phyloP scores from a whole-genome alignment of 1,284 basidiomycete species.

The Leccinum solheimii region DNA sequence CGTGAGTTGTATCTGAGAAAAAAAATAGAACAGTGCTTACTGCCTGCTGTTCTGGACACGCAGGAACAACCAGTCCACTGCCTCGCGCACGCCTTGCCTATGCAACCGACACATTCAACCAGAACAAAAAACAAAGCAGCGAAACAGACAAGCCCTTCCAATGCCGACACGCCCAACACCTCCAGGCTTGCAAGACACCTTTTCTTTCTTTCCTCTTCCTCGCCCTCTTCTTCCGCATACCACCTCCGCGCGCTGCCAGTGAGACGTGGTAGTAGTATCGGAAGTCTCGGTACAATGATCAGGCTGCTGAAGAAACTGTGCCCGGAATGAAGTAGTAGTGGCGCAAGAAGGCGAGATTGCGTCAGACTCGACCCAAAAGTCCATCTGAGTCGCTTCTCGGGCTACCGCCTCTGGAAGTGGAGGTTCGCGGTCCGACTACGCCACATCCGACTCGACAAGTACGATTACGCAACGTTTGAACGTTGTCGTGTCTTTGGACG shows the following conservation, averaged over 20 bases:
- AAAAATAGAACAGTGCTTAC: slow-evolving; percentile 26
- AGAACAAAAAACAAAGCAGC: neutral
- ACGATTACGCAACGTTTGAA: slow-evolving; percentile 25
- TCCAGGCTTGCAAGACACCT: slow-evolving; percentile 82
- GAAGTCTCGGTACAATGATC: slow-evolving; percentile 21
- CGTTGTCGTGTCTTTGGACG: slow-evolving; percentile 25
- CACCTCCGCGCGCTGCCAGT: neutral
- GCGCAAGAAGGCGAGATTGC: slow-evolving; percentile 22
- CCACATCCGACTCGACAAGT: slow-evolving; percentile 25
- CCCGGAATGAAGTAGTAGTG: slow-evolving; percentile 36
- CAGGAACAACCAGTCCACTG: slow-evolving; percentile 92
- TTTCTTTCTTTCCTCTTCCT: slow-evolving; percentile 52
- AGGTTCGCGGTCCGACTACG: slow-evolving; percentile 29
- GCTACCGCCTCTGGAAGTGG: slow-evolving; percentile 8
- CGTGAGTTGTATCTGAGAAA: neutral
- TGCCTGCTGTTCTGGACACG: slow-evolving; percentile 85
- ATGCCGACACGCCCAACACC: slow-evolving; percentile 86
- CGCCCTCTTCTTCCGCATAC: slow-evolving; percentile 7
- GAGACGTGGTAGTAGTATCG: slow-evolving; percentile 35
- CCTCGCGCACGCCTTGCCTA: slow-evolving; percentile 87
- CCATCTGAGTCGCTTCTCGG: slow-evolving; percentile 4
- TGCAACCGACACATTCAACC: neutral
- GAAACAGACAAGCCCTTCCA: slow-evolving; percentile 72
- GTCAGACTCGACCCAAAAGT: slow-evolving; percentile 9
- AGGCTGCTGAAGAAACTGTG: slow-evolving; percentile 24